phyloP scores from a whole-genome alignment of 2,329 filamentous ascomycete species.

The Stagonosporopsis tanaceti region DNA sequence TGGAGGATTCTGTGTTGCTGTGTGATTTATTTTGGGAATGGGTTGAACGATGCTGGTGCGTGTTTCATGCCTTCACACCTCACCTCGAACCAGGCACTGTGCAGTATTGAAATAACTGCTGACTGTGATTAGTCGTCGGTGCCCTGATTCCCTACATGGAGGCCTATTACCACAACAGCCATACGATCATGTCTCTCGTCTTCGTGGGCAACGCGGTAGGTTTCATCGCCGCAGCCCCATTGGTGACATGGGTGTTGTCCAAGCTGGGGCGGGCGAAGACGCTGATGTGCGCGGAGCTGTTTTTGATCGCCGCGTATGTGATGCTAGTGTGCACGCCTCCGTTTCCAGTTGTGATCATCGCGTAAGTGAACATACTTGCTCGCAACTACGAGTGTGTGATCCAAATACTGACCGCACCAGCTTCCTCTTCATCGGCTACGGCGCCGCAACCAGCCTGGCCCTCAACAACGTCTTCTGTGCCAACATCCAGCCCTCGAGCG shows the following conservation, averaged over 20 bases:
- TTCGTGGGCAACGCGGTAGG: conserved; percentile 81
- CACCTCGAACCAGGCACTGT: not conserved
- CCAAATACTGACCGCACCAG: conserved; percentile 41
- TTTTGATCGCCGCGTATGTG: conserved; percentile 69
- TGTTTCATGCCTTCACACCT: not conserved
- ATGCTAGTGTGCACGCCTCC: conserved; percentile 73
- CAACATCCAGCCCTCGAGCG: conserved; percentile 61
- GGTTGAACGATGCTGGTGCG: conserved; percentile 72
- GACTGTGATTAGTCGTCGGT: conserved; percentile 62
- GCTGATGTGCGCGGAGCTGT: conserved; percentile 65
- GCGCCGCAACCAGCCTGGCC: conserved; percentile 60
- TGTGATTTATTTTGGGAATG: conserved; percentile 72
- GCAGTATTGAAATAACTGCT: conserved; percentile 5
- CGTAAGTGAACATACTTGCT: conserved; percentile 38
- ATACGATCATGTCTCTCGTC: conserved; percentile 80
- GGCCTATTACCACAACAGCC: conserved; percentile 75
- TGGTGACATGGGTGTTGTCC: conserved; percentile 69
- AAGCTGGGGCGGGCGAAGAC: conserved; percentile 71
- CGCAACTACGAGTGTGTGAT: not conserved
- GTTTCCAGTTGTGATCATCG: conserved; percentile 70
- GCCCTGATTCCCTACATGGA: conserved; percentile 85
- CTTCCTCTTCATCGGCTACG: conserved; percentile 72
- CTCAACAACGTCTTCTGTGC: conserved; percentile 66
- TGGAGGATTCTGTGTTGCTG: conserved; percentile 72
- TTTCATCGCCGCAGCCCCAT: conserved; percentile 75